Percentiles rank a stretch among this genome's conserved stretches.
phyloP scores from a whole-genome alignment of 805 yeast species.

The Candida tammaniensis region DNA sequence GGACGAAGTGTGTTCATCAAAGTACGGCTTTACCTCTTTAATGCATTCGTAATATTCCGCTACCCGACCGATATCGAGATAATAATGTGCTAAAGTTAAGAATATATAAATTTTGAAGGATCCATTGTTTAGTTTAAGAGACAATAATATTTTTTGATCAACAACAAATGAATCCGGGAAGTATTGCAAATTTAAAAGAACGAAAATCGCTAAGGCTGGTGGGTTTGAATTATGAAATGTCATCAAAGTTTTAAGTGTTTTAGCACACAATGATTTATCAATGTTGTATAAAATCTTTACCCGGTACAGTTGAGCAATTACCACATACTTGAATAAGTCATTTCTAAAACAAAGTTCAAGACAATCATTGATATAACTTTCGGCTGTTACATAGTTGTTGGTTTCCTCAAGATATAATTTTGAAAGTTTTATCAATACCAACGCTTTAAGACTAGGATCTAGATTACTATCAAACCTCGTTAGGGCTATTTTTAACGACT shows the following conservation, averaged over 20 bases:
- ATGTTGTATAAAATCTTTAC: conserved; percentile 3
- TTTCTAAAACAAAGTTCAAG: conserved; percentile 2
- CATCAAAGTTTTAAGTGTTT: conserved; percentile 1
- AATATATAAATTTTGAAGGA: conserved; percentile 1
- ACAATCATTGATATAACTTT: conserved; percentile 12
- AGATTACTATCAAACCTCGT: conserved; percentile 26
- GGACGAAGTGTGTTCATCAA: neutral
- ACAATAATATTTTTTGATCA: neutral
- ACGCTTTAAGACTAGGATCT: conserved; percentile 29
- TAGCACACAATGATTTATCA: neutral
- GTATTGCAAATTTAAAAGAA: conserved; percentile 1
- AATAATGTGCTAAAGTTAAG: conserved; percentile 1
- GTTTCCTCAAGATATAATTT: conserved; percentile 41
- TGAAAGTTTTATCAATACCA: conserved; percentile 34
- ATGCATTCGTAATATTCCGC: neutral
- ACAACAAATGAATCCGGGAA: conserved; percentile 1
- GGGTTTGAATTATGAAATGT: neutral
- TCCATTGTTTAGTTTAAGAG: neutral
- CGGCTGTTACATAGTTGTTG: conserved; percentile 37
- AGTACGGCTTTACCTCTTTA: neutral
- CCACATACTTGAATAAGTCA: conserved; percentile 1
- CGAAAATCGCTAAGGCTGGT: neutral
- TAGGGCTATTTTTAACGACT: conserved; percentile 31
- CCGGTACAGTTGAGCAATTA: conserved; percentile 2
- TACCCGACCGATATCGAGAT: neutral